phyloP scores from a whole-genome alignment of 2,329 filamentous ascomycete genomes.

The Aspergillus chevalieri region DNA sequence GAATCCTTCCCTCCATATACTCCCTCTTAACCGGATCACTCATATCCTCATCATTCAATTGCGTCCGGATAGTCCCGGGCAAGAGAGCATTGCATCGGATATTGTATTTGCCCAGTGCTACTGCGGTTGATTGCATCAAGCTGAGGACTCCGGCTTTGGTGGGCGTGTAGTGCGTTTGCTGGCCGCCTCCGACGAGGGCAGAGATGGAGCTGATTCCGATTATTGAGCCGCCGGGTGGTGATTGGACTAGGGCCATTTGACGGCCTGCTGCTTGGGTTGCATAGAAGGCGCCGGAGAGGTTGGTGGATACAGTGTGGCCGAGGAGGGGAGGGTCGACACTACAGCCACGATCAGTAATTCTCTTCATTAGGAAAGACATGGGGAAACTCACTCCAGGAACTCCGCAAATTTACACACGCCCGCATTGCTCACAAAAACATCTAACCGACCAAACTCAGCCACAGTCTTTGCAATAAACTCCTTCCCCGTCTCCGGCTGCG shows the following conservation, averaged over 20 bases:
- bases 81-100: constrained; percentile 80
- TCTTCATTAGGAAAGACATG: not conserved
- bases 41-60: constrained; percentile 77
- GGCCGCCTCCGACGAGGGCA: constrained; percentile 57
- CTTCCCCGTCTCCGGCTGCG: constrained; percentile 63
- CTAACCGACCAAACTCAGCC: constrained; percentile 48
- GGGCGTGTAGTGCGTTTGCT: constrained; percentile 79
- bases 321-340: constrained; percentile 66
- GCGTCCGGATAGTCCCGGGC: constrained; percentile 76
- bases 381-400: constrained; percentile 60
- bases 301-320: constrained; percentile 65
- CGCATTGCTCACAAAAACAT: constrained; percentile 82
- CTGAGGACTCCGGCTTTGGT: constrained; percentile 78
- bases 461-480: constrained; percentile 63
- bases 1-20: constrained; percentile 79
- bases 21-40: constrained; percentile 62
- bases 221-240: constrained; percentile 67
- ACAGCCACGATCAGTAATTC: not conserved
- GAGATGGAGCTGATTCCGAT: constrained; percentile 45
- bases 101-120: constrained; percentile 66
- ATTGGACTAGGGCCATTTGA: constrained; percentile 71
- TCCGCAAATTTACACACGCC: constrained; percentile 84
- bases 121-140: constrained; percentile 77
- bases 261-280: constrained; percentile 75
- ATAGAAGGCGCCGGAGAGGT: constrained; percentile 85